A percentile compares a stretch with the other conserved stretches of the same genome.
These are phyloP conservation scores for Neospora caninum DNA, from an alignment of 169 alveolate genomes.

Conservation along the genomic window DNA sequence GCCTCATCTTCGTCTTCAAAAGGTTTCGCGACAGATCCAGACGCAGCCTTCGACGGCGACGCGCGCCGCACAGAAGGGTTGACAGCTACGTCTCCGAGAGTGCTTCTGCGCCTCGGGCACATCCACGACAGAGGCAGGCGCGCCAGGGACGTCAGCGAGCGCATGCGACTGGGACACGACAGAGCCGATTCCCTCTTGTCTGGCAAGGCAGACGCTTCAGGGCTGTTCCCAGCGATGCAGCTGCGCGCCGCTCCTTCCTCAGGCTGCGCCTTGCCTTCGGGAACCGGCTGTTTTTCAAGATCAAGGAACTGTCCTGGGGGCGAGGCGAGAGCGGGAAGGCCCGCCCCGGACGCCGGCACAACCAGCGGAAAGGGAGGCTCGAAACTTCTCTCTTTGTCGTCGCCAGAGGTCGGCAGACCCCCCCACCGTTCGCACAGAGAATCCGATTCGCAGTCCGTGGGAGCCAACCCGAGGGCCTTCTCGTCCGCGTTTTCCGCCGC, in stretches of 20 bases:
- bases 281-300: not conserved
- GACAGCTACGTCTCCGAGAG: not conserved
- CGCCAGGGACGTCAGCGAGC: not conserved
- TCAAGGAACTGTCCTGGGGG: not conserved
- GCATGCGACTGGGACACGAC: not conserved
- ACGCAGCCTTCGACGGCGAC: not conserved
- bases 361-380: no score
- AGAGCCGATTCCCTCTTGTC: not conserved
- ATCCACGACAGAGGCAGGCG: not conserved
- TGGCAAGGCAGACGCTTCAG: not conserved
- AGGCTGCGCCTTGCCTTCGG: not conserved
- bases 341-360: no score
- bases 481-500: no score
- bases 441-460: no score
- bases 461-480: no score
- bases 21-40: not conserved
- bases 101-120: not conserved
- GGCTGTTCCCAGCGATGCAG: no score
- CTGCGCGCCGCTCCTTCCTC: not conserved
- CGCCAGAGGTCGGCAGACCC: no score
- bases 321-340: no score
- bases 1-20: not conserved
- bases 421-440: no score
- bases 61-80: not conserved
- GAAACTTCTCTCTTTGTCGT: no score